Evolutionary conservation across 495 filamentous ascomycete species (phyloP).

Genomic region (Cercophora samala): DNA sequence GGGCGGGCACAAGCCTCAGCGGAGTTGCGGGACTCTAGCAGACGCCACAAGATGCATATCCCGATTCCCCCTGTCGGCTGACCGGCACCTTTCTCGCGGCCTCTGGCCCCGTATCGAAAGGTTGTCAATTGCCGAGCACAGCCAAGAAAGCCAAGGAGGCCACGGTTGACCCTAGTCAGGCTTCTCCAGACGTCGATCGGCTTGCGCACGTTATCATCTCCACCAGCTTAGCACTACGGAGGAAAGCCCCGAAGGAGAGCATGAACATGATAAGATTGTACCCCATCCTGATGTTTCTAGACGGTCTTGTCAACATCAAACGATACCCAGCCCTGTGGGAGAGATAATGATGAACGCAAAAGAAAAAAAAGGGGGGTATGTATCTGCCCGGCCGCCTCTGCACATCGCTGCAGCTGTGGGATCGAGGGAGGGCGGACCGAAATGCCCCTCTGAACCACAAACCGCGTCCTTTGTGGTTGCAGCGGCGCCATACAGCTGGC

Average conservation of each 20-base stretch:
- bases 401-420: neutral
- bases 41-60: slow-evolving; percentile 19
- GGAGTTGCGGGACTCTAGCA: slow-evolving; percentile 8
- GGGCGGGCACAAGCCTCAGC: neutral
- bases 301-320: neutral
- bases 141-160: slow-evolving; percentile 4
- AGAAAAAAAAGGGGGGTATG: neutral
- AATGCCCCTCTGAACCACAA: slow-evolving; percentile 3
- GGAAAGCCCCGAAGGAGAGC: slow-evolving; percentile 13
- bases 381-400: neutral
- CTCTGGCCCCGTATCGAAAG: slow-evolving; percentile 3
- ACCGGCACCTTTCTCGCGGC: slow-evolving; percentile 19
- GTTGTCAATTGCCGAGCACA: slow-evolving; percentile 28
- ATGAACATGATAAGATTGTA: slow-evolving; percentile 25
- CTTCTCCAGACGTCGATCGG: neutral
- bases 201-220: neutral
- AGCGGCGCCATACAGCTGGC: slow-evolving; percentile 8
- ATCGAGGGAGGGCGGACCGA: slow-evolving; percentile 11
- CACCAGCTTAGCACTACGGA: neutral
- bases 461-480: slow-evolving; percentile 6
- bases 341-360: neutral
- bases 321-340: neutral
- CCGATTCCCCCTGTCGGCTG: slow-evolving; percentile 21
- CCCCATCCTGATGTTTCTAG: neutral
- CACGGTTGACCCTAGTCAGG: slow-evolving; percentile 1